phyloP scores from a whole-genome alignment of 345 rosid species.

The Pistacia vera region DNA sequence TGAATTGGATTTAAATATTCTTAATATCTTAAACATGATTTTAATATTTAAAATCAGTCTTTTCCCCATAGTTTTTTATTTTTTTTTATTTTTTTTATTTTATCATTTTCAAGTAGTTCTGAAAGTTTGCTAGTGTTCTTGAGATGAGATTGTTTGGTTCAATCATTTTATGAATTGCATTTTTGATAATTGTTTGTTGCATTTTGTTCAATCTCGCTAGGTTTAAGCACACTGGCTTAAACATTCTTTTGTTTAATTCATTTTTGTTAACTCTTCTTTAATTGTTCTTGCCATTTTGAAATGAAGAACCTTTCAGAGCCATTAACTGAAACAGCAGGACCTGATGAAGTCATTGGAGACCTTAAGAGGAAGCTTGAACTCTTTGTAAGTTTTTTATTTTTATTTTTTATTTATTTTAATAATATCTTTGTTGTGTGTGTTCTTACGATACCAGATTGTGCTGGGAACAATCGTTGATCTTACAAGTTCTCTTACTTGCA shows the following conservation, averaged over 20 bases:
- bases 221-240: too few species aligned
- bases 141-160: background rate
- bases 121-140: background rate
- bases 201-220: too few species aligned
- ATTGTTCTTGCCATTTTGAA: slow-evolving; percentile 20
- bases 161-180: background rate
- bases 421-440: background rate
- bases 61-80: too few species aligned
- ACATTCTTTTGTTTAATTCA: too few species aligned
- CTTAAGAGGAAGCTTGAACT: slow-evolving; percentile 55
- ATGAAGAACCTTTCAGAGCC: slow-evolving; percentile 4
- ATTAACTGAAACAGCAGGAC: slow-evolving; percentile 22
- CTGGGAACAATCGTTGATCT: background rate
- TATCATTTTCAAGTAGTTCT: too few species aligned
- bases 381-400: slow-evolving; percentile 65
- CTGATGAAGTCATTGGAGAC: slow-evolving; percentile 42
- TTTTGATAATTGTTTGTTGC: background rate
- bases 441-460: background rate
- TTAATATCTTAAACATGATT: too few species aligned
- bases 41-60: too few species aligned
- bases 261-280: too few species aligned
- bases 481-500: slow-evolving; percentile 31
- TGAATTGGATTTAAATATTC: too few species aligned
- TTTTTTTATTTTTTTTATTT: too few species aligned
- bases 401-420: too few species aligned